Evolutionary conservation across 176 grass and related monocot species (phyloP).

Genomic region (Musa troglodytarum): DNA sequence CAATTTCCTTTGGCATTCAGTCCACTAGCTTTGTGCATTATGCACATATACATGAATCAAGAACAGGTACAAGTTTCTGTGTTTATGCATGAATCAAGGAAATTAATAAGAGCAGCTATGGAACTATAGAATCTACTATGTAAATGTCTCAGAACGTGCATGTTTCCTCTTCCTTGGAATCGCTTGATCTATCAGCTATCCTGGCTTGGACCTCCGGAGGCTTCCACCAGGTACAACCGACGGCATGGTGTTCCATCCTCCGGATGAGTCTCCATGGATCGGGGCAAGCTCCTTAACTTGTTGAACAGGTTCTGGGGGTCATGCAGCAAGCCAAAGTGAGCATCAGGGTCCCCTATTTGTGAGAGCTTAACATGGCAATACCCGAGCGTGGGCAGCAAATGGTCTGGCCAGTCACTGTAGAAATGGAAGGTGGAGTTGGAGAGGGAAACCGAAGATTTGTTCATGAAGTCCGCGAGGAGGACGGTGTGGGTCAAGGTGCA

Average conservation of each 20-base stretch:
- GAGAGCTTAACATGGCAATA: conserved; percentile 58
- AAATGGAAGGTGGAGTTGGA: conserved; percentile 72
- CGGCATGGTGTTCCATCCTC: conserved; percentile 77
- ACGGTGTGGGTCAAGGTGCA: conserved; percentile 22
- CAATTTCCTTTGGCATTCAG: too few species aligned
- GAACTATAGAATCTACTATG: too few species aligned
- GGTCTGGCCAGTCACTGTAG: conserved; percentile 81
- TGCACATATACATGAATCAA: too few species aligned
- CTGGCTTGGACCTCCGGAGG: conserved; percentile 41
- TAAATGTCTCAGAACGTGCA: not conserved
- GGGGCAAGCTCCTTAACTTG: conserved; percentile 74
- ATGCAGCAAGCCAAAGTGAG: conserved; percentile 73
- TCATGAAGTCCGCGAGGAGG: conserved; percentile 89
- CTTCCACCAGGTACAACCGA: conserved; percentile 81
- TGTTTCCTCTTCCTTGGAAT: not conserved
- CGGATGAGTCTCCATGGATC: conserved; percentile 60
- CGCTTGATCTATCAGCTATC: conserved; percentile 17
- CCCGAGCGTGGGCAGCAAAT: conserved; percentile 61
- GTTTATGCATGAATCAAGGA: too few species aligned
- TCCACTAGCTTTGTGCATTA: too few species aligned
- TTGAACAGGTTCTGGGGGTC: conserved; percentile 89
- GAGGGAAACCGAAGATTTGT: conserved; percentile 55
- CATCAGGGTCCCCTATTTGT: conserved; percentile 81
- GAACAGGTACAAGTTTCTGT: too few species aligned
- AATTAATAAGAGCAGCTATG: too few species aligned